Base-by-base conservation (phyloP, 2,329 filamentous ascomycete species). In the Ceratocystis variospora region DNA sequence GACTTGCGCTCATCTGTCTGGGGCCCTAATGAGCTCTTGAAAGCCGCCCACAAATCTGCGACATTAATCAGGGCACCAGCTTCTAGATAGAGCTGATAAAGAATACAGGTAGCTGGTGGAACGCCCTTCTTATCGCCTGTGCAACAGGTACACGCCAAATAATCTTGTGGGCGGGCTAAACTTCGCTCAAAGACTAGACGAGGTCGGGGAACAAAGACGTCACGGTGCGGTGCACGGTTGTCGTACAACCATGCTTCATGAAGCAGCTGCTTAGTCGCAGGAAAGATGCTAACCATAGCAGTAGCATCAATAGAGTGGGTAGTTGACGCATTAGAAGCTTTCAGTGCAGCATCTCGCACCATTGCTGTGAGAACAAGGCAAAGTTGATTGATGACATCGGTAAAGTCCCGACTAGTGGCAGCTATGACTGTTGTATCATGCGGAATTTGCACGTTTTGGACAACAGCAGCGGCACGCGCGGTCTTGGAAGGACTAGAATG, bases 1-100 rank as follows among this genome's bases (percentile, higher is more conserved):
- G 80, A 81, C 61, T 79, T 80, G 69, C 83, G 78, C 73, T 86
- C 83, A 2, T 73, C 70, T 3, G 71, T 78, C 68, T 73, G 74
- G 15, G 77, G 76, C 5, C 81, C 79, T 22, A 88, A 77, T 37
- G 88, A 81, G 17, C 83, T 82, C 70, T 82, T 81, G 74, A 90
- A 95, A 2, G 90, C 88, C 12, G 84, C 82, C 88, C 88, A 92
- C 61, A 94, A 74, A 76, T 95, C 90, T 41, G 84, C 87, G 62
- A 88, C 85, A 71, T 94, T 94, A 74, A 94, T 86, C 67, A 93
- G 77, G 7, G 81, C 82, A 0, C 89, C 88, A 0, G 88, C 87
- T 73, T 95, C 89, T 15, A 88, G 79, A 73, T 92, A 93, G 62
- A 94, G 77, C 71, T 89, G 87, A 72, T 93, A 94, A 31, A 94